A percentile compares a stretch with the other conserved stretches of the same genome.
Evolutionary conservation across 257 asterid species (phyloP).

Genomic region (Sherardia arvensis): DNA sequence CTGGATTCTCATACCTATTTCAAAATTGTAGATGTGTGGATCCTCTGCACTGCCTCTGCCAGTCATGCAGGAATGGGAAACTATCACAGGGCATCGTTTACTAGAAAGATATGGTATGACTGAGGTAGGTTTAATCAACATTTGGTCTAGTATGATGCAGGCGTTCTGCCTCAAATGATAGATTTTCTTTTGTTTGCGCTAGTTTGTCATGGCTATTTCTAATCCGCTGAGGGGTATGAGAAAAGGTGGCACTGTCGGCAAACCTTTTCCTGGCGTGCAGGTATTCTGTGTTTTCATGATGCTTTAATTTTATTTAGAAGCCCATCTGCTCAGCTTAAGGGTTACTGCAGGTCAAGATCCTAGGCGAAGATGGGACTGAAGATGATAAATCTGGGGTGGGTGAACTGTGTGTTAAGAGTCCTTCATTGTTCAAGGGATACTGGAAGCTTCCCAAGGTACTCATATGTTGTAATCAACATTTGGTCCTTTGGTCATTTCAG

Average conservation of each 20-base stretch:
- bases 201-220: conserved; percentile 96
- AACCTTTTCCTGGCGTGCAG: conserved; percentile 88
- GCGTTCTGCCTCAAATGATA: not conserved
- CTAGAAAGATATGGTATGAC: conserved; percentile 98
- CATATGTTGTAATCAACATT: not conserved
- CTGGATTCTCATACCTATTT: not conserved
- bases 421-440: conserved; percentile 86
- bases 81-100: conserved; percentile 76
- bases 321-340: conserved; percentile 8
- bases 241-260: conserved; percentile 94
- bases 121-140: conserved; percentile 41
- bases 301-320: not conserved
- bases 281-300: conserved; percentile 19
- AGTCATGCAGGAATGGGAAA: conserved; percentile 92
- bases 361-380: conserved; percentile 53
- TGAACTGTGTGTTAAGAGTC: conserved; percentile 86
- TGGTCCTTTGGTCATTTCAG: not conserved
- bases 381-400: conserved; percentile 50
- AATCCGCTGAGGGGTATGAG: conserved; percentile 75
- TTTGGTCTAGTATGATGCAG: not conserved
- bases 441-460: conserved; percentile 91
- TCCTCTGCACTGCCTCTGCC: conserved; percentile 99
- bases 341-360: conserved; percentile 65
- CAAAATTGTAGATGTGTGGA: conserved; percentile 74
- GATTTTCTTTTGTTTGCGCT: conserved; percentile 10